Conservation (phyloP, 495 filamentous ascomycete genomes). For the Penicillium alfredii region DNA sequence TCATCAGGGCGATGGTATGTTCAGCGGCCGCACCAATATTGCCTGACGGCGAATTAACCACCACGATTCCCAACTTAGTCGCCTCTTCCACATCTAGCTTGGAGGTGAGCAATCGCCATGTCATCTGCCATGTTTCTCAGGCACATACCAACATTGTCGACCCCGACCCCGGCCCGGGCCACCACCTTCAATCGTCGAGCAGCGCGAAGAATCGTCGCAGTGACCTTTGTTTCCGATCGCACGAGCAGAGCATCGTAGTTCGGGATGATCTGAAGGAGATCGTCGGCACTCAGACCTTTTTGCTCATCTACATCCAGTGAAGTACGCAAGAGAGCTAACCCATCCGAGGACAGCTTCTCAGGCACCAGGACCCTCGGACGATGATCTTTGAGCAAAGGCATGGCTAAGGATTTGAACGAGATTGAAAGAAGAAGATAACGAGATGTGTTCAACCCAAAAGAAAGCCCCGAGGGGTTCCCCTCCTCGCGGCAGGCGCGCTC, state of each 20-base stretch:
- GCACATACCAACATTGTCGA: conserved; percentile 58
- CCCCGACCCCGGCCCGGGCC: conserved; percentile 68
- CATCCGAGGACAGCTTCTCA: conserved; percentile 69
- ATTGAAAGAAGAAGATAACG: neutral
- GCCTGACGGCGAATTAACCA: conserved; percentile 63
- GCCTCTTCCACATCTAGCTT: conserved; percentile 54
- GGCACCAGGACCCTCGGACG: conserved; percentile 59
- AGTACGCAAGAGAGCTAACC: conserved; percentile 52
- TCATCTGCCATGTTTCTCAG: neutral
- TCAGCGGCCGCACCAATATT: conserved; percentile 69
- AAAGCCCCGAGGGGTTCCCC: too few relatives aligned
- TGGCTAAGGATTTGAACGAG: neutral
- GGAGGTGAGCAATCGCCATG: neutral
- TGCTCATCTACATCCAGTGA: conserved; percentile 56
- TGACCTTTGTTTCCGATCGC: conserved; percentile 68
- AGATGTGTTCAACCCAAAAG: too few relatives aligned
- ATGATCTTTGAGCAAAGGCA: conserved; percentile 15
- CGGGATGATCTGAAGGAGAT: conserved; percentile 54
- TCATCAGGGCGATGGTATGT: conserved; percentile 61
- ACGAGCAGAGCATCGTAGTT: conserved; percentile 63
- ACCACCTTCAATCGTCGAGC: conserved; percentile 60
- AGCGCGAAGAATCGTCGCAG: conserved; percentile 50
- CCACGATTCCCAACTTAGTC: conserved; percentile 60
- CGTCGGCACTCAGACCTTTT: conserved; percentile 47
- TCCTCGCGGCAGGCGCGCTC: conserved; percentile 17